A percentile compares a stretch with the other conserved stretches of the same genome.
phyloP scores from a whole-genome alignment of 176 grass and related monocot genomes.

The Thinopyrum elongatum region DNA sequence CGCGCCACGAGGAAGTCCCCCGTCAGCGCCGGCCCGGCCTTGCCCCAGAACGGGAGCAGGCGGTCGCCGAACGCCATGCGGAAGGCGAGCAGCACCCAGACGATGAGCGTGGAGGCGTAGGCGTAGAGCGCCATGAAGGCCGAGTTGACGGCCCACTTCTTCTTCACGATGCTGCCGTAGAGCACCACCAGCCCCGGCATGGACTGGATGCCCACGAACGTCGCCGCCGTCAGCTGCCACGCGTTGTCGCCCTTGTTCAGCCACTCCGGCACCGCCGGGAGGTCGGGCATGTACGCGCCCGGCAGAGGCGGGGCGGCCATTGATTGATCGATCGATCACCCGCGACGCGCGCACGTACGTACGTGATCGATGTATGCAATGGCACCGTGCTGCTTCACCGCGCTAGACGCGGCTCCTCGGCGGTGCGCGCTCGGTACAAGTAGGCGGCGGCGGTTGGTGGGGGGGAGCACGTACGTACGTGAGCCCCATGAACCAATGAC shows the following conservation, averaged over 20 bases:
- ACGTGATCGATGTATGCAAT: neutral
- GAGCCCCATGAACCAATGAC: neutral
- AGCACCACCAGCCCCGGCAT: slow-evolving; percentile 72
- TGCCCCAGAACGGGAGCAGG: slow-evolving; percentile 77
- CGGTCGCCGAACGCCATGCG: slow-evolving; percentile 73
- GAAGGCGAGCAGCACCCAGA: slow-evolving; percentile 79
- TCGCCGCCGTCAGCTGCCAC: slow-evolving; percentile 68
- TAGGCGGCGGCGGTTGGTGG: neutral
- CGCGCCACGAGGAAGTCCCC: slow-evolving; percentile 45
- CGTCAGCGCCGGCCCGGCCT: slow-evolving; percentile 47
- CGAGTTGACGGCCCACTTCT: slow-evolving; percentile 81
- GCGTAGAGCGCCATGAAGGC: slow-evolving; percentile 88
- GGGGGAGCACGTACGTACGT: neutral
- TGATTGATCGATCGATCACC: too few species aligned
- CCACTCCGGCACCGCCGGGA: slow-evolving; percentile 48
- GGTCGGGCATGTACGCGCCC: slow-evolving; percentile 35
- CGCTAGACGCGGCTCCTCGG: slow-evolving; percentile 31
- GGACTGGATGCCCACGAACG: slow-evolving; percentile 68
- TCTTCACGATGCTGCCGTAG: slow-evolving; percentile 82
- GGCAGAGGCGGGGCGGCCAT: slow-evolving; percentile 34
- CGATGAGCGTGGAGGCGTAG: slow-evolving; percentile 67
- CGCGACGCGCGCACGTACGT: neutral
- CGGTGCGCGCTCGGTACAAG: neutral
- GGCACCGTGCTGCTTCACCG: neutral
- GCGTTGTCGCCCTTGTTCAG: slow-evolving; percentile 88